These are phyloP conservation scores for Skeletonema menzelii DNA, from an alignment of 108 stramenopile species.

Conservation along the genomic window DNA sequence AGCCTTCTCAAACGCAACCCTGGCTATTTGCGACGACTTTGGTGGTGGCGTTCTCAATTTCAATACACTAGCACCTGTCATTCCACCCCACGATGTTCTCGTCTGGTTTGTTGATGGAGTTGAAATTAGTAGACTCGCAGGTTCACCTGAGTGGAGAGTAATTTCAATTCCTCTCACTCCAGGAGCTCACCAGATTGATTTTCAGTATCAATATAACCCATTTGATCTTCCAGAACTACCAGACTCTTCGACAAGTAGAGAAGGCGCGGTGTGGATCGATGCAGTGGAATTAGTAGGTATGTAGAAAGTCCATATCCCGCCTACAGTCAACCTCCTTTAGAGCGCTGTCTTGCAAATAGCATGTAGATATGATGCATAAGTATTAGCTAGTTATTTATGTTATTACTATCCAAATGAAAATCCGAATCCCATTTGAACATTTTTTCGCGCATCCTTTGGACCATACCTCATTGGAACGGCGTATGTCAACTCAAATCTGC, in stretches of 20 bases:
- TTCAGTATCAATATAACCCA: neutral
- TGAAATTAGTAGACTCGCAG: neutral
- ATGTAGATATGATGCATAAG: too few species aligned
- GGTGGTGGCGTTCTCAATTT: slow-evolving; percentile 13
- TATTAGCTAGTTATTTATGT: neutral
- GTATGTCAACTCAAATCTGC: slow-evolving; percentile 78
- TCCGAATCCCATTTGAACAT: slow-evolving; percentile 82
- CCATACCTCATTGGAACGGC: slow-evolving; percentile 82
- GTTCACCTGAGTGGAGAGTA: neutral
- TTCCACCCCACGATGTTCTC: neutral
- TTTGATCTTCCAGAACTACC: neutral
- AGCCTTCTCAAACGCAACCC: slow-evolving; percentile 18
- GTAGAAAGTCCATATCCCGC: neutral
- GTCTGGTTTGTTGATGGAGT: slow-evolving; percentile 5
- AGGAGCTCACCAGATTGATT: neutral
- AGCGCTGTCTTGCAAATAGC: too few species aligned
- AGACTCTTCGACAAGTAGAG: neutral
- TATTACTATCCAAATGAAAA: slow-evolving; percentile 68
- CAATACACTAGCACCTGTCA: slow-evolving; percentile 1
- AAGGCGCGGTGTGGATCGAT: neutral
- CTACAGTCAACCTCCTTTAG: too few species aligned
- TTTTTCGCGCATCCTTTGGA: slow-evolving; percentile 70
- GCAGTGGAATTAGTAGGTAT: neutral
- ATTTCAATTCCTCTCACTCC: neutral
- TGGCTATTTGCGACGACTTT: slow-evolving; percentile 14